Evolutionary conservation across 495 filamentous ascomycete genomes (phyloP), one percentile per base, ranked within the genome.

Genomic region (Tirmania nivea): DNA sequence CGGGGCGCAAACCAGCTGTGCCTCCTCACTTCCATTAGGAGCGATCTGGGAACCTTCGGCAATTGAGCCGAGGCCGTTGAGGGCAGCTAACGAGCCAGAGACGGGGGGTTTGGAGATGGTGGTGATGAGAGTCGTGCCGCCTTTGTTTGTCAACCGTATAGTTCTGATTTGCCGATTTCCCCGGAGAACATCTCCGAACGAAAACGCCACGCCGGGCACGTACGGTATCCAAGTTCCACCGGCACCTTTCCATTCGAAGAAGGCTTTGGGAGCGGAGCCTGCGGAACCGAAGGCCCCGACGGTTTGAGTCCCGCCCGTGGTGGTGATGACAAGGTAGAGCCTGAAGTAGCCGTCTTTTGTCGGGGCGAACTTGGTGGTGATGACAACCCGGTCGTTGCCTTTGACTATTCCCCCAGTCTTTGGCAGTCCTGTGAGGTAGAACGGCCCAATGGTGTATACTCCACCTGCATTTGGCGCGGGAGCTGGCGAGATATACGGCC

Each of bases 81-180:
- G 56, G 1, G 66, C 65, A 10, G 65, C 66, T n/a, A 70, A 60
- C 2, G 69, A 60, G 2, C 69, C 67, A 10, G 66, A 60, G n/a
- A 69, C 57, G 1, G 69, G 69, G 0, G 69, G 69, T 39, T 70
- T 70, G 2, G 69, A 70, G 16, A 70, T 62, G 16, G 69, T 69
- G 11, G 69, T 63, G 1, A 66, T 66, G 9, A 70, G 59, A 0
- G 60, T 62, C 5, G 59, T 58, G 6, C 59, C 60, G 17, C 69
- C 69, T 17, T 54, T 57, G 51, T 71, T 71, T 11, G 57, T 66
- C 16, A 70, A 54, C n/a, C 69, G 52, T 52, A 70, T 54, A 19
- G 60, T 62, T 10, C 67, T 56, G 34, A 55, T 59, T 34, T 60
- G 60, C 34, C 61, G 64, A 9, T 56, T 55, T 12, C 60, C 59